Percentiles rank a stretch among this genome's conserved stretches.
Conservation (phyloP, 352 stramenopile species). For the Phytopythium montanum region DNA sequence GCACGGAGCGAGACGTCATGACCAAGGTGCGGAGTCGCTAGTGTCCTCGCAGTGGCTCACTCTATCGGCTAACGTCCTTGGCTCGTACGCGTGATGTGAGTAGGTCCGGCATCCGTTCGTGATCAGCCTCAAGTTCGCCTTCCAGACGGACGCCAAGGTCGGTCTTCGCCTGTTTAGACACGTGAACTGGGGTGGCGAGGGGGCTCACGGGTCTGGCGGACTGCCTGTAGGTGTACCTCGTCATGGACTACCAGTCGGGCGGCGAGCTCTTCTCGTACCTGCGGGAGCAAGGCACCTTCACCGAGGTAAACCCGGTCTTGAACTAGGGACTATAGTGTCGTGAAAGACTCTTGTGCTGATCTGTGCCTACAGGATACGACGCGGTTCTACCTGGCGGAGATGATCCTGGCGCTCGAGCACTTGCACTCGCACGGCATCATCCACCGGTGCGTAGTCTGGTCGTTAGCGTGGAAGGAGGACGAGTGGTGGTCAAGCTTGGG, state of each 20-base stretch:
- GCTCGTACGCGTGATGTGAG: constrained; percentile 8
- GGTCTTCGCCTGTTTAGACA: background rate
- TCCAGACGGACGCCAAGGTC: constrained; percentile 84
- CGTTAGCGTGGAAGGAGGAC: background rate
- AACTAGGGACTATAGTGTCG: background rate
- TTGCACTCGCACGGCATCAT: constrained; percentile 82
- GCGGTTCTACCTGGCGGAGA: constrained; percentile 83
- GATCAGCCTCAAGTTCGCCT: constrained; percentile 72
- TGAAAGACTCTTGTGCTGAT: background rate
- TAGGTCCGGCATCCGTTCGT: constrained; percentile 82
- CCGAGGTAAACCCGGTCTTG: constrained; percentile 25
- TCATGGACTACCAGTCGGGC: constrained; percentile 80
- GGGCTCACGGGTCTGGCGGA: background rate
- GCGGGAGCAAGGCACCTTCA: constrained; percentile 63
- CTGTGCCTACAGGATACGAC: constrained; percentile 35
- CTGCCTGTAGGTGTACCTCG: constrained; percentile 49
- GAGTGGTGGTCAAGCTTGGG: background rate
- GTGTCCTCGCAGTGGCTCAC: no score
- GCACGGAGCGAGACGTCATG: constrained; percentile 83
- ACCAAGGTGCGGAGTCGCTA: constrained; percentile 40
- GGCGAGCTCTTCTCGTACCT: constrained; percentile 81
- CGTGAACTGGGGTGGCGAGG: background rate
- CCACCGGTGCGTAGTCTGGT: constrained; percentile 41
- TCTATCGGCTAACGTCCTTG: background rate
- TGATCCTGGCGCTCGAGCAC: constrained; percentile 79